Evolutionary conservation across 768 basidiomycete species (phyloP).

Genomic region (Tylopilus sp.): DNA sequence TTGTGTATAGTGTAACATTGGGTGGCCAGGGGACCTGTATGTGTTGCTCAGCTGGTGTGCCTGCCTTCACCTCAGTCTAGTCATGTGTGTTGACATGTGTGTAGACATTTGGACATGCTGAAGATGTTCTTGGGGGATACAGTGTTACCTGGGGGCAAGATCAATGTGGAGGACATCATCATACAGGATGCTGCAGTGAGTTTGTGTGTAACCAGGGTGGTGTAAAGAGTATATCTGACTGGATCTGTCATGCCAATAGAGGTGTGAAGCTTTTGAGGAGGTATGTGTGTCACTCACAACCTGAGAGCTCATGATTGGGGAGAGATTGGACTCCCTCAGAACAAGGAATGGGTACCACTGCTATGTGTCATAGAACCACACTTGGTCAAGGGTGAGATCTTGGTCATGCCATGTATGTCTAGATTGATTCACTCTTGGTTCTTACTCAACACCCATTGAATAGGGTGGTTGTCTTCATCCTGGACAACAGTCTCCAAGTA

Average conservation of each 20-base stretch:
- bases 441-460: neutral
- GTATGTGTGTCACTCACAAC: conserved; percentile 34
- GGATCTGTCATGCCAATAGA: conserved; percentile 36
- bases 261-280: conserved; percentile 90
- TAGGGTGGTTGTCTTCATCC: conserved; percentile 82
- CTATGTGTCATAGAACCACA: conserved; percentile 80
- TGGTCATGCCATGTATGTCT: conserved; percentile 78
- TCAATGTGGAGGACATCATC: conserved; percentile 58
- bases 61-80: too few relatives aligned
- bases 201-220: neutral
- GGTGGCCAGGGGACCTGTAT: conserved; percentile 77
- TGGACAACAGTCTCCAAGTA: conserved; percentile 73
- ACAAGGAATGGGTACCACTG: conserved; percentile 65
- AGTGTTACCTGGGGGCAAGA: conserved; percentile 81
- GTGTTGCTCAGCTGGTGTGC: conserved; percentile 77
- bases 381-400: conserved; percentile 61
- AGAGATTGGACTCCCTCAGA: conserved; percentile 80
- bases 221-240: neutral
- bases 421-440: neutral
- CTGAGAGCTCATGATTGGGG: neutral
- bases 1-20: too few relatives aligned
- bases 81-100: too few relatives aligned
- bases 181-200: conserved; percentile 78
- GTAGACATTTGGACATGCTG: conserved; percentile 69
- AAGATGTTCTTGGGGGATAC: conserved; percentile 84